These are phyloP conservation scores for Trichosanthes cucumerina DNA, from an alignment of 306 rosid species.

Conservation along the genomic window DNA sequence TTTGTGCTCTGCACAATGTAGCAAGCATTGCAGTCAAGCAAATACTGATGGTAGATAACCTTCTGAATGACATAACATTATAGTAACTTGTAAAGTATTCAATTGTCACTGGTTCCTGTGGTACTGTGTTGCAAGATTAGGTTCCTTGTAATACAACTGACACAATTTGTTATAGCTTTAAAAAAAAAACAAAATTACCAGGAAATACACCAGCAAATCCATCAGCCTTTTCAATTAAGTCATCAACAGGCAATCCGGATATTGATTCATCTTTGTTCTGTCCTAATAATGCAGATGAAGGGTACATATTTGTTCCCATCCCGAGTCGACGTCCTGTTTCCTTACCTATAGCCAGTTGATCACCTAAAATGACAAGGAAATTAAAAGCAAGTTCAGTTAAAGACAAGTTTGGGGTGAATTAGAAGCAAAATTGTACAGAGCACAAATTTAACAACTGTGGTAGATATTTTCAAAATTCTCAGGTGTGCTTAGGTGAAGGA, in stretches of 20 bases:
- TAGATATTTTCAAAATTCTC: background rate
- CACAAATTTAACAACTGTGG: background rate
- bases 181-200: slow-evolving; percentile 26
- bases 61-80: background rate
- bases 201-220: slow-evolving; percentile 89
- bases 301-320: slow-evolving; percentile 91
- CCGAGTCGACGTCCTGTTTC: slow-evolving; percentile 85
- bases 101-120: background rate
- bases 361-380: slow-evolving; percentile 31
- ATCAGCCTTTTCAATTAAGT: slow-evolving; percentile 72
- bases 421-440: background rate
- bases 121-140: background rate
- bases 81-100: background rate
- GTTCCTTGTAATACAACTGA: background rate
- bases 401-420: background rate
- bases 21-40: background rate
- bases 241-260: slow-evolving; percentile 67
- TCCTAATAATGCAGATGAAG: slow-evolving; percentile 65
- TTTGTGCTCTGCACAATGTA: slow-evolving; percentile 54
- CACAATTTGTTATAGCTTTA: background rate
- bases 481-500: background rate
- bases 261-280: slow-evolving; percentile 51
- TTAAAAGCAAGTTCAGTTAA: background rate
- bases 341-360: slow-evolving; percentile 77
- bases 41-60: background rate